Evolutionary conservation across 164 flowering plant genomes (phyloP).

Genomic region (Macadamia tetraphylla): DNA sequence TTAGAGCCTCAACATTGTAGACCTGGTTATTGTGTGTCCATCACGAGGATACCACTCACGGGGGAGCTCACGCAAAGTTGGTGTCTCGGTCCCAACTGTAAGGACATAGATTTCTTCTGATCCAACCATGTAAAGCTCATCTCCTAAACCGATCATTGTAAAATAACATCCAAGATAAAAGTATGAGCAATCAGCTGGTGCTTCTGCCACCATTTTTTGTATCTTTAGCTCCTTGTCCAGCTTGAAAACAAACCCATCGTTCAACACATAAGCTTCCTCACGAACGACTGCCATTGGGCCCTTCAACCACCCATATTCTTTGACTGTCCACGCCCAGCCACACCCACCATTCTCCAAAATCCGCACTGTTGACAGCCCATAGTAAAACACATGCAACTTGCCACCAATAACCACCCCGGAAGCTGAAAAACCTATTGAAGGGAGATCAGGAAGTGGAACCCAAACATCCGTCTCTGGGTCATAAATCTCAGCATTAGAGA

Average conservation of each 20-base stretch:
- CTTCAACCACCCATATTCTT: conserved; percentile 74
- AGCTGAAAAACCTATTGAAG: conserved; percentile 71
- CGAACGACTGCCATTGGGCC: conserved; percentile 83
- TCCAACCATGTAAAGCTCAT: too few relatives aligned
- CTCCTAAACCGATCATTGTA: too few relatives aligned
- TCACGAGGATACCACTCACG: too few relatives aligned
- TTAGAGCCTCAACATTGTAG: conserved; percentile 58
- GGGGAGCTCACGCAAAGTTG: too few relatives aligned
- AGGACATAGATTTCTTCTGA: too few relatives aligned
- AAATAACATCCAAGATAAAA: conserved; percentile 58
- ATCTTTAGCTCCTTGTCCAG: conserved; percentile 36
- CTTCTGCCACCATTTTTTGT: conserved; percentile 52
- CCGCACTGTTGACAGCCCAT: conserved; percentile 76
- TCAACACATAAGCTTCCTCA: conserved; percentile 65
- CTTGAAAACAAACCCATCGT: conserved; percentile 63
- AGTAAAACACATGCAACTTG: conserved; percentile 80
- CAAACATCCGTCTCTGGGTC: conserved; percentile 85
- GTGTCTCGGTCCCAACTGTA: too few relatives aligned
- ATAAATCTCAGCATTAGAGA: conserved; percentile 63
- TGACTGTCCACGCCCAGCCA: conserved; percentile 55
- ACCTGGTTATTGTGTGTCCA: too few relatives aligned
- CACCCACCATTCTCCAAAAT: conserved; percentile 37
- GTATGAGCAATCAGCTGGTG: conserved; percentile 61
- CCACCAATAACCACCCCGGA: conserved; percentile 67
- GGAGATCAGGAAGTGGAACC: conserved; percentile 73